Conservation (phyloP, 75 land plant species). For the Gnetum montanum region DNA sequence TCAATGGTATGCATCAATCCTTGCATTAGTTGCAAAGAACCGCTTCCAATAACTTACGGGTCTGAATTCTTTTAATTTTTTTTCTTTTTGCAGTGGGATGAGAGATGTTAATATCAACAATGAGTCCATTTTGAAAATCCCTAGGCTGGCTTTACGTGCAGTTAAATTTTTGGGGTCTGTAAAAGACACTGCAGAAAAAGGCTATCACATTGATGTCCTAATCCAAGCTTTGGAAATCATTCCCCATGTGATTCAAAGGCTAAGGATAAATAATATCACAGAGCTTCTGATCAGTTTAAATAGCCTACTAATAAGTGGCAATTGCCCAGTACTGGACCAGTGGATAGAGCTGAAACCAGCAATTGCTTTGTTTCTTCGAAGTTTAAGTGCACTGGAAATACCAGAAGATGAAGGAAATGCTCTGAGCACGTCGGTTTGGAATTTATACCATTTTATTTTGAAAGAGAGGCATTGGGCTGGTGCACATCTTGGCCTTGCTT, state of each 20-base stretch:
- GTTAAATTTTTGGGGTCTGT: constrained; percentile 21
- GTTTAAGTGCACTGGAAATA: constrained; percentile 49
- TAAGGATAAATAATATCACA: constrained; percentile 34
- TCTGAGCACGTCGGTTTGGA: constrained; percentile 45
- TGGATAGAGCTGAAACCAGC: constrained; percentile 40
- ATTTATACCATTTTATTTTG: constrained; percentile 57
- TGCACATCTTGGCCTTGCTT: constrained; percentile 54
- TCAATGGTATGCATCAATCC: constrained; percentile 37
- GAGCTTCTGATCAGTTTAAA: constrained; percentile 46
- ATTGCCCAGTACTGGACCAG: constrained; percentile 12
- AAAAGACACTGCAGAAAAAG: constrained; percentile 11
- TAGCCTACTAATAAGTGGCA: constrained; percentile 17
- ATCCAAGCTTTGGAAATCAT: constrained; percentile 26
- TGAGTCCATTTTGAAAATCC: constrained; percentile 17
- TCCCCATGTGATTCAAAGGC: constrained; percentile 28
- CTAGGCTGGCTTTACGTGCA: constrained; percentile 32
- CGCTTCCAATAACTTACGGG: not conserved
- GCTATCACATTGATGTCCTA: constrained; percentile 27
- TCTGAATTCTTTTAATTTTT: not conserved
- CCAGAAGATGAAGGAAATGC: constrained; percentile 40
- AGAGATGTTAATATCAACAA: constrained; percentile 20
- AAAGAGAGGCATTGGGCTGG: constrained; percentile 90
- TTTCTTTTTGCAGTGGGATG: constrained; percentile 27
- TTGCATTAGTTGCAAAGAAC: not conserved
- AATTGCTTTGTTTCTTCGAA: constrained; percentile 58